phyloP scores from a whole-genome alignment of 768 basidiomycete genomes.

The Suillus subaureus region DNA sequence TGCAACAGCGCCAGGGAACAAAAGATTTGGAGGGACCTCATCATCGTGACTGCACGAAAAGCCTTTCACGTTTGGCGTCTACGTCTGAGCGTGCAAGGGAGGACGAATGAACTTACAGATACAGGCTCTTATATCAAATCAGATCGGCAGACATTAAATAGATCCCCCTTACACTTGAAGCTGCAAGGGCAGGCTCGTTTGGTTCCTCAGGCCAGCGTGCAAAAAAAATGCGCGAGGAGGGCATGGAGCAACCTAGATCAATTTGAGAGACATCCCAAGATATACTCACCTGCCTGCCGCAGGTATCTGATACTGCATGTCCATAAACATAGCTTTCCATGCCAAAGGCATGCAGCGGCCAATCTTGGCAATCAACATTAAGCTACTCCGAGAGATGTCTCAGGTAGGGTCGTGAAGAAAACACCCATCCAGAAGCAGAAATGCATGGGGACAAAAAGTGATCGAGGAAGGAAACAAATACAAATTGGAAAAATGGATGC shows the following conservation, averaged over 20 bases:
- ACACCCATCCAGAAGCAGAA: not conserved
- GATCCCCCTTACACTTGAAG: not conserved
- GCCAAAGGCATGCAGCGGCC: not conserved
- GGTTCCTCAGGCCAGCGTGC: not conserved
- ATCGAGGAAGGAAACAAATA: not conserved
- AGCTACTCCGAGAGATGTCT: not conserved
- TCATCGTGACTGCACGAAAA: not conserved
- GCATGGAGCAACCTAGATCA: not conserved
- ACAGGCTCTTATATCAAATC: not conserved
- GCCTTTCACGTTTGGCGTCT: not conserved
- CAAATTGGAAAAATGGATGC: not conserved
- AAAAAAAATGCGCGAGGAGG: not conserved
- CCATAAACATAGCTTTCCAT: not conserved
- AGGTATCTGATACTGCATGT: not conserved
- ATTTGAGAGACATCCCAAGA: not conserved
- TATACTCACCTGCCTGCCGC: not conserved
- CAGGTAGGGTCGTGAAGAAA: not conserved
- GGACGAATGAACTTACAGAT: not conserved
- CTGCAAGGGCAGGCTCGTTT: not conserved
- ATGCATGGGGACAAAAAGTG: not conserved
- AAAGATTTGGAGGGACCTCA: not conserved
- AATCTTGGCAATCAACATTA: not conserved
- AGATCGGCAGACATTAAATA: not conserved
- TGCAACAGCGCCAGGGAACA: conserved; percentile 23
- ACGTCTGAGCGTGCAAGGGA: not conserved